phyloP scores from a whole-genome alignment of 2,329 filamentous ascomycete species.

The Apiospora aurea region DNA sequence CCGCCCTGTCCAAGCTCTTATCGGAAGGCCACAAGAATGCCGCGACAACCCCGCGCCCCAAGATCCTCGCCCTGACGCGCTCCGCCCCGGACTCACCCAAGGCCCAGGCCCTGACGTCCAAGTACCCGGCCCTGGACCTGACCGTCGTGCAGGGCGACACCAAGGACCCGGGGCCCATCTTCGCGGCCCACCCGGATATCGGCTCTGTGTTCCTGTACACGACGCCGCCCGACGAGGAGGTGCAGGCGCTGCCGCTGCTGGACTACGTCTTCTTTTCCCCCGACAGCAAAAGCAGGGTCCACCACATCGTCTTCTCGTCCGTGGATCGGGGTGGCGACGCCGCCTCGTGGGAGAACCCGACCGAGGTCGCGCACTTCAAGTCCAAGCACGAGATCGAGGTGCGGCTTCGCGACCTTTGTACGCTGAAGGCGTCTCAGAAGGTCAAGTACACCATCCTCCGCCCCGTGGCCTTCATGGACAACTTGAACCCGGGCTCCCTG shows the following conservation, averaged over 20 bases:
- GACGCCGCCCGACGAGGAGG: slow-evolving; percentile 41
- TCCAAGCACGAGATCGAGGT: slow-evolving; percentile 66
- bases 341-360: slow-evolving; percentile 56
- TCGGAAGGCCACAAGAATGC: slow-evolving; percentile 30
- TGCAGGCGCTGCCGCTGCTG: slow-evolving; percentile 45
- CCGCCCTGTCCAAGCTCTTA: slow-evolving; percentile 33
- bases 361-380: slow-evolving; percentile 63
- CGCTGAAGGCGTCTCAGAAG: slow-evolving; percentile 29
- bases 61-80: slow-evolving; percentile 44
- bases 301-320: slow-evolving; percentile 67
- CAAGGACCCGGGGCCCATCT: slow-evolving; percentile 42
- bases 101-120: slow-evolving; percentile 36
- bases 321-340: slow-evolving; percentile 68
- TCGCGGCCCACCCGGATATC: slow-evolving; percentile 42
- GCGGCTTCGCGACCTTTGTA: slow-evolving; percentile 52
- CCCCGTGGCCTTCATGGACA: slow-evolving; percentile 51
- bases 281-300: slow-evolving; percentile 46
- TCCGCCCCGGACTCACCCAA: slow-evolving; percentile 38
- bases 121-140: slow-evolving; percentile 37
- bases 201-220: slow-evolving; percentile 45
- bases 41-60: slow-evolving; percentile 35
- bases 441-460: slow-evolving; percentile 49
- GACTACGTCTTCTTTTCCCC: slow-evolving; percentile 42
- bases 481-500: slow-evolving; percentile 42
- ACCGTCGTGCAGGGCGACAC: slow-evolving; percentile 45